Evolutionary conservation across 345 rosid genomes (phyloP).

Genomic region (Eucalyptus tenuipes): DNA sequence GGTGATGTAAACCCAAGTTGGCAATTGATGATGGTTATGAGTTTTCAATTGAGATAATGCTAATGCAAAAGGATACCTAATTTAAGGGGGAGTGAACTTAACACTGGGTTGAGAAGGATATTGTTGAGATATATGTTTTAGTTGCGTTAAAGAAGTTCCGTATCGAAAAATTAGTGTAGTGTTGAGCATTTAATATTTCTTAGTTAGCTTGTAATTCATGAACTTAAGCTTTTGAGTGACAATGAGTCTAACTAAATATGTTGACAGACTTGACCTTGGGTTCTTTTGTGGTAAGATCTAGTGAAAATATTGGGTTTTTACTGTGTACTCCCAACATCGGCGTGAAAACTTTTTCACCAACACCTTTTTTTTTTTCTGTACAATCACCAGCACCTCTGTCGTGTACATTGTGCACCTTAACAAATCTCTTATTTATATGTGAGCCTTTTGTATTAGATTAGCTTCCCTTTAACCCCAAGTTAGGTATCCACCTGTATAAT

Average conservation of each 20-base stretch:
- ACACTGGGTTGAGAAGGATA: background rate
- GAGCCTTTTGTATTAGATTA: background rate
- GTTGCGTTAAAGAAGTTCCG: background rate
- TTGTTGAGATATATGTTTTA: background rate
- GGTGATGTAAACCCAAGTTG: background rate
- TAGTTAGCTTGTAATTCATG: background rate
- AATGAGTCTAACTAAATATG: background rate
- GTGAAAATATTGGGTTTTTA: background rate
- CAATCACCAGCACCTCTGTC: background rate
- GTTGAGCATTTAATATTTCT: background rate
- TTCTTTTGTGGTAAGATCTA: background rate
- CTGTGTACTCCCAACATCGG: background rate
- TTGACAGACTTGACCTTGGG: rapidly evolving
- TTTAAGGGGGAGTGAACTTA: background rate
- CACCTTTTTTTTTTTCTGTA: background rate
- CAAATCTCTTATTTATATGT: background rate
- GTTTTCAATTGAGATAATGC: background rate
- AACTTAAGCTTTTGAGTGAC: background rate
- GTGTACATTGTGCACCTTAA: background rate
- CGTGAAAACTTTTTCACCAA: background rate
- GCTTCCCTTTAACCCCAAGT: background rate
- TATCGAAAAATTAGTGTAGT: background rate
- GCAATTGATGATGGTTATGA: background rate
- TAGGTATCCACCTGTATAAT: background rate
- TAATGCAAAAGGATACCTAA: background rate